A percentile compares a stretch with the other conserved stretches of the same genome.
Conservation (phyloP, 1,139 yeast genomes). For the Scheffersomyces stambukii region DNA sequence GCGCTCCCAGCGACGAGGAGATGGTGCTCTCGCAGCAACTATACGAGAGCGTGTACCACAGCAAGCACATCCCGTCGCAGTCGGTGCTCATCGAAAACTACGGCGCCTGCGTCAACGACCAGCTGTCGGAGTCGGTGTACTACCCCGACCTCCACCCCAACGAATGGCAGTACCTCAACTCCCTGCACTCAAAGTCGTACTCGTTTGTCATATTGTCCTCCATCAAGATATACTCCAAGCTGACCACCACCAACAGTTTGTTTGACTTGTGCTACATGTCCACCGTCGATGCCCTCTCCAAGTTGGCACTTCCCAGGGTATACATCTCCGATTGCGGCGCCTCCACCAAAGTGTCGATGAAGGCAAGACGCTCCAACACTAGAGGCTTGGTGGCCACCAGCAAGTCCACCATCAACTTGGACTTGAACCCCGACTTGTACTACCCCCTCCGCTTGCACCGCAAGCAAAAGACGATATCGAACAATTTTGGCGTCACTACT, state of each 20-base stretch:
- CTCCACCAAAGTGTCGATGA: constrained; percentile 46
- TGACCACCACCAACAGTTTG: constrained; percentile 57
- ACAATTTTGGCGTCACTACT: constrained; percentile 63
- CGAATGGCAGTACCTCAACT: constrained; percentile 12
- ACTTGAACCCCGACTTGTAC: constrained; percentile 19
- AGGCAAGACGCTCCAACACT: constrained; percentile 32
- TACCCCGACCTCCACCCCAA: constrained; percentile 36
- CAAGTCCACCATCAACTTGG: constrained; percentile 31
- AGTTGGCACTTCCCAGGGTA: constrained; percentile 62
- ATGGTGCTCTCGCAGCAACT: constrained; percentile 72
- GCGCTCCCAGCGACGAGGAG: constrained; percentile 90
- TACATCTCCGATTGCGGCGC: constrained; percentile 59
- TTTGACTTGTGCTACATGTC: constrained; percentile 77
- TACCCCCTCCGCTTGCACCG: constrained; percentile 30
- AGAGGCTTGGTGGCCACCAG: constrained; percentile 44
- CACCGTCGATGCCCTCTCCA: constrained; percentile 57
- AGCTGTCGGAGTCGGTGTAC: constrained; percentile 20
- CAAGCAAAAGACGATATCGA: constrained; percentile 41
- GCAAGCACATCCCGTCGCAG: constrained; percentile 46
- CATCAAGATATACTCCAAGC: constrained; percentile 63
- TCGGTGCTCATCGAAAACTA: constrained; percentile 42
- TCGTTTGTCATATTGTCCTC: constrained; percentile 69
- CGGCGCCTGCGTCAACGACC: constrained; percentile 48
- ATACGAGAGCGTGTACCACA: constrained; percentile 54
- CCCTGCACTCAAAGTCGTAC: constrained; percentile 34